Base-by-base conservation (phyloP, 768 basidiomycete species). In the Boletus reticuloceps region DNA sequence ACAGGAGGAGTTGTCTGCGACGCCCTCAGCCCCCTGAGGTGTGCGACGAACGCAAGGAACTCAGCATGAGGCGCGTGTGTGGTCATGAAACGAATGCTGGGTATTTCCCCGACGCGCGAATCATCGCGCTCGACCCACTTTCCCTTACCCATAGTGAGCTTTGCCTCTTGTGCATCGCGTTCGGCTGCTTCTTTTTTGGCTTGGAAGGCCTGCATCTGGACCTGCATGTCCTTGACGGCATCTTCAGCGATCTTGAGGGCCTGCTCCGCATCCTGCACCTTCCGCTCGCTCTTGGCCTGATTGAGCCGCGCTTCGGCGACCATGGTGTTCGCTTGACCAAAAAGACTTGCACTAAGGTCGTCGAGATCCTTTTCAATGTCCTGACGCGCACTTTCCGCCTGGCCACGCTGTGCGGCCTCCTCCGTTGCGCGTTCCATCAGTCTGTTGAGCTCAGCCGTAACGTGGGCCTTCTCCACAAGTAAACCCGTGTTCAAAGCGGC, bases 391-490 rank as follows among this genome's bases (percentile, higher is more conserved):
- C 77, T 83, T 71, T 96, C 95, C 1, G 95, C 95, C 69, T 92
- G 87, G 13, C 94, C 94, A 14, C 96, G 82, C 60, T 88, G 83
- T 2, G 91, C 86, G 14, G 95, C 94, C 74, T 97, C 96, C 64
- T 96, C 93, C 19, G 93, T 91, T n/a, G 94, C 88, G 59, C 86
- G 89, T 63, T 94, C 91, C 86, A 98, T 98, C 56, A 99, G 76
- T 31, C 94, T 82, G 61, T 85, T 95, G 55, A 99, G 85, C 75
- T 99, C 96, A 4, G 85, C 69, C 10, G 91, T 94, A 51, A 98
- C 94, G 71, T 95, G 88, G 20, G 84, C 77, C 67, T 90, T 89
- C 71, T 99, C 96, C 20, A 99, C 95, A 41, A 98, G 77, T 40
- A 96, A 74, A 10, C 96, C 96, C 0, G 91, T 92, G 67, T 94